phyloP scores from a whole-genome alignment of 75 land plant genomes.

The Pinus albicaulis region DNA sequence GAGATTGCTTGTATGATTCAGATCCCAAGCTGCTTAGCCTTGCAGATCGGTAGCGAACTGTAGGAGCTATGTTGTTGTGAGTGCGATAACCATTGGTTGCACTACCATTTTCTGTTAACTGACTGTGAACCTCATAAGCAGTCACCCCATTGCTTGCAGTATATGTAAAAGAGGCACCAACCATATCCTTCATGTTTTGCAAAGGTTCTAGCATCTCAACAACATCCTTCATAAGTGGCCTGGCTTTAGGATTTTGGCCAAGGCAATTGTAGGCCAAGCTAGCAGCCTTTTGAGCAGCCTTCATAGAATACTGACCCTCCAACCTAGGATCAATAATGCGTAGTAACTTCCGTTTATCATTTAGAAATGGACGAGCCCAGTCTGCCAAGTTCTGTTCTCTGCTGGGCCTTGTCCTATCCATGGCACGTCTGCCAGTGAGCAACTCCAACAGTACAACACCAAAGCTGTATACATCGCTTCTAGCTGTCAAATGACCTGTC shows the following conservation, averaged over 20 bases:
- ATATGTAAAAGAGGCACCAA: conserved; percentile 9
- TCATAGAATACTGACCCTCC: conserved; percentile 31
- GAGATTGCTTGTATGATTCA: conserved; percentile 2
- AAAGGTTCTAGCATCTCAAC: conserved; percentile 33
- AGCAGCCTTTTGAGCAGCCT: conserved; percentile 36
- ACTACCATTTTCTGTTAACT: not conserved
- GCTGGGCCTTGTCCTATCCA: conserved; percentile 44
- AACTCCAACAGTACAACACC: conserved; percentile 50
- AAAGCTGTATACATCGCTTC: conserved; percentile 56
- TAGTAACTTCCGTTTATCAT: conserved; percentile 18
- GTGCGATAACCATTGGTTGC: not conserved
- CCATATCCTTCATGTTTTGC: conserved; percentile 17
- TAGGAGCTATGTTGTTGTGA: not conserved
- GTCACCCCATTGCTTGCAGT: not conserved
- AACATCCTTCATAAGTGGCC: conserved; percentile 32
- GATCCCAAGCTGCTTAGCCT: conserved; percentile 6
- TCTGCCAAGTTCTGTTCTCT: conserved; percentile 47
- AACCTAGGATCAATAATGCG: conserved; percentile 35
- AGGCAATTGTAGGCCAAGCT: conserved; percentile 37
- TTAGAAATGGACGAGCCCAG: conserved; percentile 31
- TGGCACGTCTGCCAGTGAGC: conserved; percentile 35
- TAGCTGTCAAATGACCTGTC: conserved; percentile 50
- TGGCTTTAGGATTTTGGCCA: conserved; percentile 22
- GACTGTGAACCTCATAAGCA: not conserved
- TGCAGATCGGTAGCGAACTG: not conserved